Conservation (phyloP, 2,329 filamentous ascomycete genomes). For the Rhinocladiella mackenziei region DNA sequence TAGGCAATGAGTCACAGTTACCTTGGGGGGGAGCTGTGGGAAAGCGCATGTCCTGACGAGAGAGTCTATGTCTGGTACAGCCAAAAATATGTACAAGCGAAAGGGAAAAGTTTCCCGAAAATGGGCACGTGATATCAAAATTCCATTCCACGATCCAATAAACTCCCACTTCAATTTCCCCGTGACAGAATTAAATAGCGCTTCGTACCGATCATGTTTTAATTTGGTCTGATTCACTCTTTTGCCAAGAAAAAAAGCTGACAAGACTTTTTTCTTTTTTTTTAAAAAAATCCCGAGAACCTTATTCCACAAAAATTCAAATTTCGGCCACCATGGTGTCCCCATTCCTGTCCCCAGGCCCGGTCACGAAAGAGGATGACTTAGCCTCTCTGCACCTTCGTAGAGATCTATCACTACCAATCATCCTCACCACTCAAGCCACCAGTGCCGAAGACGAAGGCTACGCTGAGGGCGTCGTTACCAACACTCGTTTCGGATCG, state of each 20-base stretch:
- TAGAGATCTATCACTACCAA: conserved; percentile 76
- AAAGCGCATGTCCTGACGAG: too few relatives aligned
- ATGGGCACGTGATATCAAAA: conserved; percentile 5
- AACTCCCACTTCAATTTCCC: too few relatives aligned
- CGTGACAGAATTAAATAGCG: too few relatives aligned
- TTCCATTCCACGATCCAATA: background rate
- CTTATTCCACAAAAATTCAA: background rate
- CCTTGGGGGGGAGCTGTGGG: too few relatives aligned
- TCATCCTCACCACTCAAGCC: conserved; percentile 59
- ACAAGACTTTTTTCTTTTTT: background rate
- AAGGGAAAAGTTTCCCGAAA: too few relatives aligned
- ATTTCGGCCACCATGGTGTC: conserved; percentile 44
- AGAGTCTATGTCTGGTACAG: too few relatives aligned
- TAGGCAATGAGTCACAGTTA: too few relatives aligned
- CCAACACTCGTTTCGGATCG: conserved; percentile 92
- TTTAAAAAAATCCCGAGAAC: background rate
- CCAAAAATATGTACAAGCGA: too few relatives aligned
- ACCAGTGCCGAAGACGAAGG: conserved; percentile 60
- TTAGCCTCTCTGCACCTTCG: conserved; percentile 85
- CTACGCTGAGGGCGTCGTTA: conserved; percentile 70
- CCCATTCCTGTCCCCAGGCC: conserved; percentile 72
- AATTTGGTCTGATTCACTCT: too few relatives aligned
- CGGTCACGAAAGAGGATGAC: conserved; percentile 57
- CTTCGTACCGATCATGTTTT: too few relatives aligned
- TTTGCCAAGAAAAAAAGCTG: too few relatives aligned